These are phyloP conservation scores for Pleurotus tuoliensis DNA, from an alignment of 768 basidiomycete species.

Conservation along the genomic window DNA sequence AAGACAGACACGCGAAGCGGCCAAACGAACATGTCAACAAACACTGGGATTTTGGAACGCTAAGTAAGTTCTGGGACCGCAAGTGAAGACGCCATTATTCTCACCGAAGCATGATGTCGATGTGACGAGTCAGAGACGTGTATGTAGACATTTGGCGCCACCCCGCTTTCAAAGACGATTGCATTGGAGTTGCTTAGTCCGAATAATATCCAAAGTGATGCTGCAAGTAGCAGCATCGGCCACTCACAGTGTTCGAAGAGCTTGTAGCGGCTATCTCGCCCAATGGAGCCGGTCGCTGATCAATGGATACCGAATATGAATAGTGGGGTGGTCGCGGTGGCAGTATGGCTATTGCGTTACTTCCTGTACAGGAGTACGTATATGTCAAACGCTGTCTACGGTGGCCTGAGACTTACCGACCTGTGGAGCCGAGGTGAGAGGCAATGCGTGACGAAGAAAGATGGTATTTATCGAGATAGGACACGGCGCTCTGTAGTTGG, in stretches of 20 bases:
- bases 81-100: no score
- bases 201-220: no score
- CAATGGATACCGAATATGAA: neutral
- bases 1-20: no score
- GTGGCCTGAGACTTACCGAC: neutral
- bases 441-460: no score
- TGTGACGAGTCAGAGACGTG: neutral
- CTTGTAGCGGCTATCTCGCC: neutral
- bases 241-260: neutral
- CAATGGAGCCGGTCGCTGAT: neutral
- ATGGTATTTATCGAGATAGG: neutral
- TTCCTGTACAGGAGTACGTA: neutral
- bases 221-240: neutral
- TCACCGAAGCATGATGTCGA: neutral
- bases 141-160: neutral
- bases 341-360: neutral
- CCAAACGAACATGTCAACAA: no score
- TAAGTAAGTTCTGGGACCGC: no score
- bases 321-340: neutral
- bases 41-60: no score
- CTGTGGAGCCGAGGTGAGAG: neutral
- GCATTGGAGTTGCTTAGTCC: no score
- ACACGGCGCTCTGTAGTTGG: neutral
- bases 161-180: neutral
- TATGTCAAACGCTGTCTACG: neutral